Percentiles rank a stretch among this genome's conserved stretches.
Evolutionary conservation across 2,329 filamentous ascomycete genomes (phyloP).

Genomic region (Pseudovirgaria hyperparasitica): DNA sequence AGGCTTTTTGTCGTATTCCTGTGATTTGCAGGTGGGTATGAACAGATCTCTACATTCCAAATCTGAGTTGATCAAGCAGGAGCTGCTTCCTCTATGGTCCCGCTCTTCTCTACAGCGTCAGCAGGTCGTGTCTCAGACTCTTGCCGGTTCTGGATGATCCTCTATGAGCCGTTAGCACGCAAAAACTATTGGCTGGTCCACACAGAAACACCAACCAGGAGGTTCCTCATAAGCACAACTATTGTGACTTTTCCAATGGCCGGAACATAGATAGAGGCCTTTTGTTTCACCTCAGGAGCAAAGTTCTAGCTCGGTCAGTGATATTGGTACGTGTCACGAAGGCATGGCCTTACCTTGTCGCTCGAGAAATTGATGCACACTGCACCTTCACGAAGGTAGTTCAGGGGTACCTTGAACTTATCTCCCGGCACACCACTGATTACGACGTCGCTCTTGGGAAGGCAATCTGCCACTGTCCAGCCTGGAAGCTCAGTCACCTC

Average conservation of each 20-base stretch:
- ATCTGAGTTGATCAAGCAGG: constrained; percentile 1
- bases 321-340: background rate
- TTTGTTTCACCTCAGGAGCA: constrained; percentile 78
- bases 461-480: constrained; percentile 66
- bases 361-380: constrained; percentile 99
- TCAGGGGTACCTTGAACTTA: constrained; percentile 76
- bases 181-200: background rate
- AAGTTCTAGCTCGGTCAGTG: constrained; percentile 51
- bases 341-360: constrained; percentile 47
- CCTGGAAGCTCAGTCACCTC: constrained; percentile 74
- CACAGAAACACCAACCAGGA: constrained; percentile 53
- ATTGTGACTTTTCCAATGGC: constrained; percentile 98
- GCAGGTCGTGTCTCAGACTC: constrained; percentile 17
- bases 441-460: constrained; percentile 84
- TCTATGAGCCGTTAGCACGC: constrained; percentile 15
- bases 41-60: too few relatives aligned
- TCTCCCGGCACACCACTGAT: constrained; percentile 86
- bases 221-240: constrained; percentile 74
- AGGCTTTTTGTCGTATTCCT: too few relatives aligned
- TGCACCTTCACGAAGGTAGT: constrained; percentile 73
- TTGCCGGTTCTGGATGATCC: constrained; percentile 31
- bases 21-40: too few relatives aligned
- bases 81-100: constrained; percentile 7
- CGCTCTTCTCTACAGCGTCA: constrained; percentile 7
- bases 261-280: constrained; percentile 91